Conservation (phyloP, 306 rosid species). For the Castanea crenata region DNA sequence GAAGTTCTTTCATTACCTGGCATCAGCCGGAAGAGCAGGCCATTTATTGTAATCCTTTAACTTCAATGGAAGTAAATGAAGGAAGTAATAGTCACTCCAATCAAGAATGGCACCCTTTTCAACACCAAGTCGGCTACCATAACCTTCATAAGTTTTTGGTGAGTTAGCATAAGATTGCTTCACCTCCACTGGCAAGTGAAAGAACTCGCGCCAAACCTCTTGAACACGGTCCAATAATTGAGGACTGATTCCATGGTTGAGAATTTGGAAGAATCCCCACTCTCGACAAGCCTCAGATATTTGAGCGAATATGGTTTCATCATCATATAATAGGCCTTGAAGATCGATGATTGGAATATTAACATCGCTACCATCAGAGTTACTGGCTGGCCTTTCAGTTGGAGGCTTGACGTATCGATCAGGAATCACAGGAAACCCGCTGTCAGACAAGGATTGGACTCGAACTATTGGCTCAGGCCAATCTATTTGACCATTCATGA, state of each 20-base stretch:
- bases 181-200: conserved; percentile 41
- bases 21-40: conserved; percentile 31
- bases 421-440: conserved; percentile 43
- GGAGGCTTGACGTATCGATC: conserved; percentile 67
- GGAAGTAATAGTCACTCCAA: conserved; percentile 60
- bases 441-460: conserved; percentile 75
- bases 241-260: conserved; percentile 46
- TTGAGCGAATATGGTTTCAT: conserved; percentile 12
- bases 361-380: neutral
- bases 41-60: conserved; percentile 48
- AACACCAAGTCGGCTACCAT: conserved; percentile 55
- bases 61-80: conserved; percentile 44
- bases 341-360: conserved; percentile 46
- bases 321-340: conserved; percentile 6
- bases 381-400: conserved; percentile 36
- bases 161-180: conserved; percentile 48
- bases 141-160: conserved; percentile 58
- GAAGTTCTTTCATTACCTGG: conserved; percentile 24
- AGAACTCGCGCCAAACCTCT: conserved; percentile 42
- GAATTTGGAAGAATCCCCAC: conserved; percentile 55
- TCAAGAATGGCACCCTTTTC: conserved; percentile 60
- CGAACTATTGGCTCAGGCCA: conserved; percentile 93
- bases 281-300: conserved; percentile 47
- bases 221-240: conserved; percentile 31
- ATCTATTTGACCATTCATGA: conserved; percentile 41